Base-by-base conservation (phyloP, 768 basidiomycete species). In the Pholiota microspora region DNA sequence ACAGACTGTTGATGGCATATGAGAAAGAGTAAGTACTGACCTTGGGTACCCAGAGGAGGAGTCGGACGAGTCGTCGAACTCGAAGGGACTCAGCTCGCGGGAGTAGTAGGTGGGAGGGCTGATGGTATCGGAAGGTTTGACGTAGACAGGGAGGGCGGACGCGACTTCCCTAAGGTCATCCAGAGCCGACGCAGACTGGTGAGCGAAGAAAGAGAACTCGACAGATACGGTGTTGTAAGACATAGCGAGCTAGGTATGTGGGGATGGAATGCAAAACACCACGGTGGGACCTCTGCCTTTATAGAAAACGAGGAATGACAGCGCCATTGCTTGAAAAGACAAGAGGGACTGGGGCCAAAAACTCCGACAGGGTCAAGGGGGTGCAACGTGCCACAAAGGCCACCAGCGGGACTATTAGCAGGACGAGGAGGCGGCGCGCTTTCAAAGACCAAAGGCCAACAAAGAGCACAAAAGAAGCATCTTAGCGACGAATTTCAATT, bases 381-480 rank as follows among this genome's bases (percentile, higher is more conserved):
- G 23, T 7, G 21, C 46, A 7, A 25, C 32, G 25, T 27, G 36
- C n/a, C 28, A n/a, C 23, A 45, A 16, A 35, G 9, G 4, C 47
- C 28, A 23, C 24, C 23, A 40, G 27, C 10, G 38, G 35, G 36
- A 42, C 42, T n/a, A 45, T 53, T 49, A 49, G 13, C 48, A 35
- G 18, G 12, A 49, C 10, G 24, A 9, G 48, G 48, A 35, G 29
- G 13, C 6, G 3, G 29, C 29, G 29, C 29, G 29, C 29, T 27
- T 12, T 49, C 27, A 15, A n/a, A n/a, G n/a, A n/a, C n/a, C n/a
- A n/a, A n/a, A n/a, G n/a, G n/a, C n/a, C 3, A 31, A 51, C 52
- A 56, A 59, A 56, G 52, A 49, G 49, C n/a, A 59, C 54, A 56
- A 59, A 59, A 57, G 45, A 47, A 38, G 7, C 18, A 18, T 45